phyloP scores from a whole-genome alignment of 345 rosid genomes.

The Luvunga scandens region DNA sequence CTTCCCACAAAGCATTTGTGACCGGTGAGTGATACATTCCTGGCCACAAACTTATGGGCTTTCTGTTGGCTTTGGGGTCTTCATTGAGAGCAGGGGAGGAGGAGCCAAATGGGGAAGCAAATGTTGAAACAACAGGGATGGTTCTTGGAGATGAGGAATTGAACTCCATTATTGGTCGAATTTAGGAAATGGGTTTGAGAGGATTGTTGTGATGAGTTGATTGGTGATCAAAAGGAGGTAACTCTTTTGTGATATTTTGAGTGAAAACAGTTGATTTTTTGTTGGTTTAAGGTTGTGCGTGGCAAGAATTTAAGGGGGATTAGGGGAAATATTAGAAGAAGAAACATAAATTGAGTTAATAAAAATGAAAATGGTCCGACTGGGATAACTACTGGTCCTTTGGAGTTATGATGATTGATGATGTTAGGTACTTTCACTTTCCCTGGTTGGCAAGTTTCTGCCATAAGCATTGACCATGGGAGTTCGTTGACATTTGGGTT shows the following conservation, averaged over 20 bases:
- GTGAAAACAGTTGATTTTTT: not conserved
- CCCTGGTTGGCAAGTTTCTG: no score
- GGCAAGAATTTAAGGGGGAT: not conserved
- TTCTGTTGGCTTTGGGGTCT: constrained; percentile 31
- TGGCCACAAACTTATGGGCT: constrained; percentile 81
- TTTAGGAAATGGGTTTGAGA: not conserved
- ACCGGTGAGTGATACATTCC: constrained; percentile 91
- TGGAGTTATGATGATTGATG: no score
- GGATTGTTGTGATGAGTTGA: not conserved
- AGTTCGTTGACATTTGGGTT: no score
- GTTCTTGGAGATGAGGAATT: constrained; percentile 36
- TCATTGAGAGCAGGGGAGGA: constrained; percentile 14
- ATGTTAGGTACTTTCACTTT: no score
- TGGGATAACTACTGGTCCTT: no score
- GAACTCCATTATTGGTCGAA: constrained; percentile 24
- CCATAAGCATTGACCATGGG: no score
- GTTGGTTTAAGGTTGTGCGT: not conserved
- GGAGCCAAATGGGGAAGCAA: constrained; percentile 48
- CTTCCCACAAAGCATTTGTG: constrained; percentile 77
- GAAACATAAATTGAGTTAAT: not conserved
- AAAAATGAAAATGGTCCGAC: no score
- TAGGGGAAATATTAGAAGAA: not conserved
- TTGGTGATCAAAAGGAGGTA: not conserved
- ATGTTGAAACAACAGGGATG: constrained; percentile 65
- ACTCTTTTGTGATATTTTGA: not conserved